These are phyloP conservation scores for Metarhizium sp. DNA, from an alignment of 2,329 filamentous ascomycete genomes.

Conservation along the genomic window DNA sequence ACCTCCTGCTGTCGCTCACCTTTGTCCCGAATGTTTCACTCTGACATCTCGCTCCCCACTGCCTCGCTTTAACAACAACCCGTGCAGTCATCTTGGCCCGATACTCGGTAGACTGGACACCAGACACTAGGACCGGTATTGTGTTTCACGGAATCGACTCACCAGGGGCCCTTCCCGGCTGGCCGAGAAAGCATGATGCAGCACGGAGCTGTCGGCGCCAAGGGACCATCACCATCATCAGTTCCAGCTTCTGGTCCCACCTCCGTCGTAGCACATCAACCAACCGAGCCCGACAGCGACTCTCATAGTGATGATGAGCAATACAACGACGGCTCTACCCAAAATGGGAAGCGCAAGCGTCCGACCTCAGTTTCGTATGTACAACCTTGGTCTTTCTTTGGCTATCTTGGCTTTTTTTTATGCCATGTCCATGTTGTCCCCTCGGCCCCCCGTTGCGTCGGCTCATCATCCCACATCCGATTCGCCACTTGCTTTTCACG, in stretches of 20 bases:
- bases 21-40: conserved; percentile 9
- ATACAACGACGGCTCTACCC: conserved; percentile 24
- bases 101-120: background rate
- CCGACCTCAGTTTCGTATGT: conserved; percentile 51
- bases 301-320: conserved; percentile 40
- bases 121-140: background rate
- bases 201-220: conserved; percentile 9
- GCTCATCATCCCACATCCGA: background rate
- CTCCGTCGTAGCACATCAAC: conserved; percentile 23
- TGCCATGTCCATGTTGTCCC: background rate
- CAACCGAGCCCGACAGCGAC: conserved; percentile 36
- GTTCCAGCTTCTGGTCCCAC: conserved; percentile 3
- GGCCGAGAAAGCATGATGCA: conserved; percentile 10
- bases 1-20: conserved; percentile 3
- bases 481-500: background rate
- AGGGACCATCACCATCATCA: conserved; percentile 11
- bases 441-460: background rate
- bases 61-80: conserved; percentile 2
- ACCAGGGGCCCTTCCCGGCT: background rate
- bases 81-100: background rate
- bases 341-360: conserved; percentile 46
- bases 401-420: background rate
- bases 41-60: background rate
- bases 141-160: background rate
- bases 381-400: background rate